Percentiles rank a stretch among this genome's conserved stretches.
phyloP scores from a whole-genome alignment of 495 filamentous ascomycete genomes.

The Lophiotrema nucula region DNA sequence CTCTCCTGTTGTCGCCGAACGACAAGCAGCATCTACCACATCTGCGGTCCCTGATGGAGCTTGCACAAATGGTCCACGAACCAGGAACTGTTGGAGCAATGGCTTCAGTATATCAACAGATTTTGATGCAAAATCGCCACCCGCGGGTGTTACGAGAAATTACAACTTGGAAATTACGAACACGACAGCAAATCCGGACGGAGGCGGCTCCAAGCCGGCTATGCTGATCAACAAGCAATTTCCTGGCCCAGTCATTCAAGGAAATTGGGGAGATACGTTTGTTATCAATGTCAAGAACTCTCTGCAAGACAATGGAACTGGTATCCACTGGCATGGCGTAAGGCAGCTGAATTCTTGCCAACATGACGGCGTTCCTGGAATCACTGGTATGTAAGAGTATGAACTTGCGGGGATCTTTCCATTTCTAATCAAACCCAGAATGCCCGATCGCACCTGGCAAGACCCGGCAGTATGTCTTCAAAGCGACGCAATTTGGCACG shows the following conservation, averaged over 20 bases:
- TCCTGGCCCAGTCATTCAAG: conserved; percentile 36
- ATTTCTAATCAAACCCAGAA: conserved; percentile 11
- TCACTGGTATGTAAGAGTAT: conserved; percentile 40
- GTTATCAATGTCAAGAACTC: conserved; percentile 38
- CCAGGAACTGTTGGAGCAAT: conserved; percentile 33
- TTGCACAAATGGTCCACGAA: conserved; percentile 32
- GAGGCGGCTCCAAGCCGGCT: conserved; percentile 14
- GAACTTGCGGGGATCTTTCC: not conserved
- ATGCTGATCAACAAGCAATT: conserved; percentile 39
- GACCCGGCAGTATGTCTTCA: conserved; percentile 39
- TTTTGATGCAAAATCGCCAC: conserved; percentile 35
- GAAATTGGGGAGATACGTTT: conserved; percentile 41
- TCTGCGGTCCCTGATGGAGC: conserved; percentile 10
- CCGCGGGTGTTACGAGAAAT: conserved; percentile 29
- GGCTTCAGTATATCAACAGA: conserved; percentile 37
- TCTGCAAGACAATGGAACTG: conserved; percentile 42
- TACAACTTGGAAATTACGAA: conserved; percentile 34
- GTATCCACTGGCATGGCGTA: conserved; percentile 44
- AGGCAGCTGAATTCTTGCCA: conserved; percentile 34
- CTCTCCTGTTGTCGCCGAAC: conserved; percentile 11
- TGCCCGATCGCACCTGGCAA: conserved; percentile 42
- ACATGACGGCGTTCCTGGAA: conserved; percentile 40
- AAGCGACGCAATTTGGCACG: conserved; percentile 42
- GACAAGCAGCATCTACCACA: conserved; percentile 18
- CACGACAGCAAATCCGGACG: conserved; percentile 33